Percentiles rank a stretch among this genome's conserved stretches.
phyloP scores from a whole-genome alignment of 768 basidiomycete genomes.

The Asterophora parasitica region DNA sequence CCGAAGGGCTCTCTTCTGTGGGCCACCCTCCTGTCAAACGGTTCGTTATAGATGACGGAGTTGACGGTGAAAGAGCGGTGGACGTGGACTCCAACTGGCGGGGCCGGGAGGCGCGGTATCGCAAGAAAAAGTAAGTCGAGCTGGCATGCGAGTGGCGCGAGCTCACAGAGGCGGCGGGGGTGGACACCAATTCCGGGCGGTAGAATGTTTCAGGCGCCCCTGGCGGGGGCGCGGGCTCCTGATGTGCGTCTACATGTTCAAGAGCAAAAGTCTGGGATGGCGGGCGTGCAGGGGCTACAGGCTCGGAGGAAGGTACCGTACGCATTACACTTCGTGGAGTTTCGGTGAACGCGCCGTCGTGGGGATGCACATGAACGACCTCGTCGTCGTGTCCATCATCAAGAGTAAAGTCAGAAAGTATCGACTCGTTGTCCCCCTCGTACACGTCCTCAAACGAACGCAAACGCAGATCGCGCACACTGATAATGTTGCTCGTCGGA shows the following conservation, averaged over 20 bases:
- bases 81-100: conserved; percentile 6
- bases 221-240: too few relatives aligned
- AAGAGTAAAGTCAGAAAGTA: background rate
- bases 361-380: background rate
- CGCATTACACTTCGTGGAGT: conserved; percentile 5
- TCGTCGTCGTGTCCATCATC: background rate
- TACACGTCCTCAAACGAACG: conserved; percentile 6
- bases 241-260: conserved; percentile 1
- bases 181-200: too few relatives aligned
- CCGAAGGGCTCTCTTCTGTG: background rate
- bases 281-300: background rate
- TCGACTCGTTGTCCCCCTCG: background rate
- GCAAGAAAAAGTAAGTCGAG: background rate
- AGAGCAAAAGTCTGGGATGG: background rate
- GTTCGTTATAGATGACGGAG: background rate
- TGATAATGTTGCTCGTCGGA: conserved; percentile 2
- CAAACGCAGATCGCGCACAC: conserved; percentile 8
- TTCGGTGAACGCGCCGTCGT: background rate
- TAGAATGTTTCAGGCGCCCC: too few relatives aligned
- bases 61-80: background rate
- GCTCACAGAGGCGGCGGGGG: background rate
- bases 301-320: conserved; percentile 1
- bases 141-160: background rate
- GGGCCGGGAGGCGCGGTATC: conserved; percentile 3
- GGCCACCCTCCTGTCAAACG: background rate